phyloP scores from a whole-genome alignment of 1,139 yeast species.

The Suhomyces maxii region DNA sequence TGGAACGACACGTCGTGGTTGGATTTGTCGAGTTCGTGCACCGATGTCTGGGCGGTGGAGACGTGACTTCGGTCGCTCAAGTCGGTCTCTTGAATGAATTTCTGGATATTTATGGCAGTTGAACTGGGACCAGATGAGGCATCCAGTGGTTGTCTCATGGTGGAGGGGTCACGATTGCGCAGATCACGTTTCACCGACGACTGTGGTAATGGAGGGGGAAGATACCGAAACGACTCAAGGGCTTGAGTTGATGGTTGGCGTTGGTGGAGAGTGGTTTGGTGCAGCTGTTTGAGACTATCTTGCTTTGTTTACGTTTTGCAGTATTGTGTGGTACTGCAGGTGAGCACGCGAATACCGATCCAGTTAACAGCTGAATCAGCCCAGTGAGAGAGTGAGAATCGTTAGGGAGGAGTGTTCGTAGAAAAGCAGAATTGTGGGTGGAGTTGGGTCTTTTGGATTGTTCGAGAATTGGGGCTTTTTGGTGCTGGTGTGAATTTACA shows the following conservation, averaged over 20 bases:
- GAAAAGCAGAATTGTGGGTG: too few species aligned
- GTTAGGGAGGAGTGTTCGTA: too few species aligned
- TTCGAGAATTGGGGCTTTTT: too few species aligned
- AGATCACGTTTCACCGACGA: background rate
- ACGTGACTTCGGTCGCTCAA: conserved; percentile 20
- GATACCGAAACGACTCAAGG: background rate
- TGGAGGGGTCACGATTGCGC: background rate
- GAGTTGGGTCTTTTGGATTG: too few species aligned
- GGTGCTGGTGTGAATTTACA: too few species aligned
- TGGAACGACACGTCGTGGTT: conserved; percentile 11
- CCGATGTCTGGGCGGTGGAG: conserved; percentile 18
- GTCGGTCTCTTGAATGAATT: conserved; percentile 27
- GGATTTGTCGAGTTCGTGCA: conserved; percentile 11
- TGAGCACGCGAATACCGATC: background rate
- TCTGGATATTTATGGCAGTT: conserved; percentile 24
- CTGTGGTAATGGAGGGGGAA: background rate
- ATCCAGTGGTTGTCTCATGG: conserved; percentile 21
- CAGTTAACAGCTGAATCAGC: background rate
- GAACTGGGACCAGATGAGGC: conserved; percentile 22
- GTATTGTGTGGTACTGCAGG: background rate
- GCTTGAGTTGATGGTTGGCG: background rate
- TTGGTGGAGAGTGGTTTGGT: background rate
- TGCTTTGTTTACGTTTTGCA: conserved; percentile 2
- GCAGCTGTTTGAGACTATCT: background rate
- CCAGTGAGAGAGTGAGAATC: background rate